These are phyloP conservation scores for Ceratonia siliqua DNA, from an alignment of 306 rosid genomes.

Conservation along the genomic window DNA sequence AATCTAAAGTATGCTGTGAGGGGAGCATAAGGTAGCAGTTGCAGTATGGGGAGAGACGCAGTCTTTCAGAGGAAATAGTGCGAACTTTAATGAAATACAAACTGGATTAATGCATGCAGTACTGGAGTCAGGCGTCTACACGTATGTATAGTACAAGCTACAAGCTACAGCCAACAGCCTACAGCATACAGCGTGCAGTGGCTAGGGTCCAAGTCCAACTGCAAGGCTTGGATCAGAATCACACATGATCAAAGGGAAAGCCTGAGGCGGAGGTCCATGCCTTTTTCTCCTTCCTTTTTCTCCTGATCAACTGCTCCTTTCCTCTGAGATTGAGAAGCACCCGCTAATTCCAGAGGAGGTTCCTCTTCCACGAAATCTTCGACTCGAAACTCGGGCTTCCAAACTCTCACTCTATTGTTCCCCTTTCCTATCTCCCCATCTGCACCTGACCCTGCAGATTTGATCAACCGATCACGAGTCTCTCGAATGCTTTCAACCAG, in stretches of 20 bases:
- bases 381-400: constrained; percentile 56
- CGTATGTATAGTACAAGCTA: no score
- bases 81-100: no score
- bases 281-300: constrained; percentile 3
- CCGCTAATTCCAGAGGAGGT: not conserved
- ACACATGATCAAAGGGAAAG: constrained; percentile 56
- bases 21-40: no score
- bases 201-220: no score
- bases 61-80: no score
- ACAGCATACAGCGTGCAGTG: no score
- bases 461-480: constrained; percentile 46
- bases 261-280: constrained; percentile 44
- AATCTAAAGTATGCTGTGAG: no score
- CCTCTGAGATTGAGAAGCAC: constrained; percentile 11
- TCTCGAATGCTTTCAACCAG: constrained; percentile 58
- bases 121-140: no score
- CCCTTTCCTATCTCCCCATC: not conserved
- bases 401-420: constrained; percentile 27
- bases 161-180: no score
- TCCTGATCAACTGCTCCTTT: not conserved
- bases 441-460: not conserved
- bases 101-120: no score
- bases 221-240: no score
- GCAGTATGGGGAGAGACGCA: no score
- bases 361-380: constrained; percentile 56